A percentile compares a stretch with the other conserved stretches of the same genome.
Evolutionary conservation across 2,329 filamentous ascomycete genomes (phyloP).

Genomic region (Sclerotinia nivalis): DNA sequence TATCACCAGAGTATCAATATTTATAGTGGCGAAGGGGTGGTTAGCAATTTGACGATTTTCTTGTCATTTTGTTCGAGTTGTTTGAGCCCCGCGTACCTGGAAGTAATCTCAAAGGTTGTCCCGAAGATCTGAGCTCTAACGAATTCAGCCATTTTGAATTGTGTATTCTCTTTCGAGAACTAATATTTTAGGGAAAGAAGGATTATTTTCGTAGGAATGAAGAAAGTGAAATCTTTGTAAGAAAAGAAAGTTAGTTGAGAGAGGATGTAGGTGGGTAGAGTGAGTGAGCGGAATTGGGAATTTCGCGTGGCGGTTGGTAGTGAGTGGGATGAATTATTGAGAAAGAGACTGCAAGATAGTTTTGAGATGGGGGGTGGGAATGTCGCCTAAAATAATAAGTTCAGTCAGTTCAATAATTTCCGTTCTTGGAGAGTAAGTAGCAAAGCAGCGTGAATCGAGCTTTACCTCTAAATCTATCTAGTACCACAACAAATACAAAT

Average conservation of each 20-base stretch:
- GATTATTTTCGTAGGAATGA: background rate
- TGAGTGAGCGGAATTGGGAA: background rate
- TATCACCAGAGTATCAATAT: slow-evolving; percentile 29
- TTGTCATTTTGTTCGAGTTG: background rate
- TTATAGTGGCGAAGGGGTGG: slow-evolving; percentile 26
- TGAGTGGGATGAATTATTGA: background rate
- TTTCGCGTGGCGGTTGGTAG: background rate
- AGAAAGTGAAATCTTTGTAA: background rate
- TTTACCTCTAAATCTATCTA: slow-evolving; percentile 1
- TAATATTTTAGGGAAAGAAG: no score
- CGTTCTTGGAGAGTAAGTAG: slow-evolving; percentile 1
- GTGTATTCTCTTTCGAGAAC: slow-evolving; percentile 3
- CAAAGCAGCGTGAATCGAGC: slow-evolving; percentile 2
- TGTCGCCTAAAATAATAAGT: slow-evolving; percentile 8
- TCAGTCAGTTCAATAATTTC: background rate
- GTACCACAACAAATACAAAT: background rate
- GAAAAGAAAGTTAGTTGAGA: background rate
- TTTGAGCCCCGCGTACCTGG: slow-evolving; percentile 63
- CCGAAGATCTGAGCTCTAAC: slow-evolving; percentile 99
- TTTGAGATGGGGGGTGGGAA: slow-evolving; percentile 9
- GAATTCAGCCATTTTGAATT: slow-evolving; percentile 89
- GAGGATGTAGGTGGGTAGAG: background rate
- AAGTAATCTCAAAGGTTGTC: slow-evolving; percentile 99
- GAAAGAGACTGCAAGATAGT: slow-evolving; percentile 10
- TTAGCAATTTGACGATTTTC: slow-evolving; percentile 13